Base-by-base conservation (phyloP, 768 basidiomycete species). In the Termitomyces sp. region DNA sequence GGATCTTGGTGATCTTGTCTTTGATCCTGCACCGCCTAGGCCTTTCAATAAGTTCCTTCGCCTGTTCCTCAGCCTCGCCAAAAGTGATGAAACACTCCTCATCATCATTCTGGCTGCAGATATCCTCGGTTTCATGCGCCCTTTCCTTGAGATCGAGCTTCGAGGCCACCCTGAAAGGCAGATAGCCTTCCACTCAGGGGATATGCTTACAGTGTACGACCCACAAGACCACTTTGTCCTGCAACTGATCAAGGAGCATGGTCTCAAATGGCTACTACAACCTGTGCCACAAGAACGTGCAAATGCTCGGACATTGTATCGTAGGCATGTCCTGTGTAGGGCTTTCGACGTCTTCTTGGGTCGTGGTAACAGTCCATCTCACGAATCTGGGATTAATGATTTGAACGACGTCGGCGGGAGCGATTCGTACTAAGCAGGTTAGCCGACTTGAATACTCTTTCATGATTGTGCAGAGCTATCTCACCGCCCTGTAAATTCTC, bases 41-140 rank as follows among this genome's bases (percentile, higher is more conserved):
- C n/a, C n/a, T n/a, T n/a, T 33, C 49, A 33, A 32, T n/a, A n/a
- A n/a, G 16, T 58, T 65, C 28, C 3, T 62, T 18, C 44, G 42
- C 8, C 33, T 57, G 32, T 65, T 60, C n/a, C 3, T 53, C 1
- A 53, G 59, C n/a, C 33, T 59, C 7, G 53, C 64, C n/a, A 53
- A 39, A 46, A 4, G 35, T 11, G 28, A 61, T 11, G 42, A 55
- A 6, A 6, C 32, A 3, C 13, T 61, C 15, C 58, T 40, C 22
- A n/a, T 7, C 15, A 46, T 62, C 13, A 12, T 65, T 44, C 36
- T 59, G 7, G 60, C 53, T 15, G 53, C 64, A 11, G 57, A 65
- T 32, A 35, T 65, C 4, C 61, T 65, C n/a, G 55, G 61, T 53
- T 32, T 65, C 18, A 49, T 65, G 52, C 64, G 55, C 6, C 61